A percentile compares a stretch with the other conserved stretches of the same genome.
phyloP scores from a whole-genome alignment of 2,329 filamentous ascomycete species.

The Colletotrichum sojae region DNA sequence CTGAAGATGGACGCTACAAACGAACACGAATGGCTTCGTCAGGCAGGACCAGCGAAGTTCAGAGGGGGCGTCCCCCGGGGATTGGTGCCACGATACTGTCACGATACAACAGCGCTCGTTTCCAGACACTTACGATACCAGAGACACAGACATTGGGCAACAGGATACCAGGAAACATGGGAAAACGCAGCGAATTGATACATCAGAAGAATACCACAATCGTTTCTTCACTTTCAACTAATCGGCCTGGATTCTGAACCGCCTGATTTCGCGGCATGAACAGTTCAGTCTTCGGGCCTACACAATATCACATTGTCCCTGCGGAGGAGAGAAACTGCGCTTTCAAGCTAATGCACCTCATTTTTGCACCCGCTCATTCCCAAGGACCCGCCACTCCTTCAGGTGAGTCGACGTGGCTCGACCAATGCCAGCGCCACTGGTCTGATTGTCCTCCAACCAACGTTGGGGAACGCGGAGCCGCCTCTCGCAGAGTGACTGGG shows the following conservation, averaged over 20 bases:
- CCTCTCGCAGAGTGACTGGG: neutral
- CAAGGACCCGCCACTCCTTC: slow-evolving; percentile 32
- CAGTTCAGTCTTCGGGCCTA: neutral
- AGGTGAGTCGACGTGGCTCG: slow-evolving; percentile 37
- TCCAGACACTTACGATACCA: slow-evolving; percentile 3
- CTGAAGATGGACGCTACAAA: neutral
- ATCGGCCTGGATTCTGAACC: neutral
- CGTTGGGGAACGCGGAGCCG: slow-evolving; percentile 37
- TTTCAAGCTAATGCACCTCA: slow-evolving; percentile 28
- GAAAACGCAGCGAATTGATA: slow-evolving; percentile 10
- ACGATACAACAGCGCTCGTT: slow-evolving; percentile 2
- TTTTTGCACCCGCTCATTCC: slow-evolving; percentile 17
- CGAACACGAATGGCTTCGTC: neutral
- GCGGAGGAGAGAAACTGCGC: slow-evolving; percentile 1
- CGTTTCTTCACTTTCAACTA: slow-evolving; percentile 5
- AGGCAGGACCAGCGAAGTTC: neutral
- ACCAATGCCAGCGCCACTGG: slow-evolving; percentile 33
- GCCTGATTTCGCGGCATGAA: neutral
- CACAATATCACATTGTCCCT: neutral
- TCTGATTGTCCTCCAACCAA: slow-evolving; percentile 38
- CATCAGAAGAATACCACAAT: slow-evolving; percentile 18
- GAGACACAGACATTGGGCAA: neutral
- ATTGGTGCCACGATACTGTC: neutral
- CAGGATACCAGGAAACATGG: neutral
- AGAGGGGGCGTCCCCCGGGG: neutral